phyloP scores from a whole-genome alignment of 2,329 filamentous ascomycete genomes.

The Fusarium bactridioides region DNA sequence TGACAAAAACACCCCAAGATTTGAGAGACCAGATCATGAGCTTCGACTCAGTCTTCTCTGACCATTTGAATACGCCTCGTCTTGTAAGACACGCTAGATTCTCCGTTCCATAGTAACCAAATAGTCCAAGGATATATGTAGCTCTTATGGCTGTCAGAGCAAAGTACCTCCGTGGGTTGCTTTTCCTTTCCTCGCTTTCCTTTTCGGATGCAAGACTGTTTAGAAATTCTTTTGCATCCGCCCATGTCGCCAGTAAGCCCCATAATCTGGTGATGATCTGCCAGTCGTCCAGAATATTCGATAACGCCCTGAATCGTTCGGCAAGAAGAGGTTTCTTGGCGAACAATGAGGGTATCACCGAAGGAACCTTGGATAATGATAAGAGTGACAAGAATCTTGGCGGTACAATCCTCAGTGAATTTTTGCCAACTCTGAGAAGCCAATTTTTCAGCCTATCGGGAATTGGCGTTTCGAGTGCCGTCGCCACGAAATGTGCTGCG shows the following conservation, averaged over 20 bases:
- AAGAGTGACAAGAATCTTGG: neutral
- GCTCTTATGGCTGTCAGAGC: neutral
- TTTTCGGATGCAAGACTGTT: neutral
- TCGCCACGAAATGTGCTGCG: slow-evolving; percentile 16
- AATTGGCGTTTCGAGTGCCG: slow-evolving; percentile 6
- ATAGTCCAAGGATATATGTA: slow-evolving; percentile 5
- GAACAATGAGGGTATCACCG: neutral
- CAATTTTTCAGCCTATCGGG: neutral
- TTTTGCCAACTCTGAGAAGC: accelerated
- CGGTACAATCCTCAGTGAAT: neutral
- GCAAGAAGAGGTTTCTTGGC: neutral
- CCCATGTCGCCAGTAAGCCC: slow-evolving; percentile 16
- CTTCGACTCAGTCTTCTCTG: slow-evolving; percentile 9
- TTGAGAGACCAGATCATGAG: slow-evolving; percentile 16
- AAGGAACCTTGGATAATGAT: accelerated
- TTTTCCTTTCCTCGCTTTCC: neutral
- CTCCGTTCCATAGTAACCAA: slow-evolving; percentile 9
- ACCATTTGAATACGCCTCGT: neutral
- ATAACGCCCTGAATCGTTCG: slow-evolving; percentile 3
- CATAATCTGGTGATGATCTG: slow-evolving; percentile 26
- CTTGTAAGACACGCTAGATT: slow-evolving; percentile 16
- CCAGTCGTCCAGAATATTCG: slow-evolving; percentile 31
- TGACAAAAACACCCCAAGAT: slow-evolving; percentile 11
- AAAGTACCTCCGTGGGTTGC: neutral
- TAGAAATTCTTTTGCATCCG: slow-evolving; percentile 15